Percentiles rank a stretch among this genome's conserved stretches.
These are phyloP conservation scores for Colletotrichum costaricense DNA, from an alignment of 2,329 filamentous ascomycete species.

Conservation along the genomic window DNA sequence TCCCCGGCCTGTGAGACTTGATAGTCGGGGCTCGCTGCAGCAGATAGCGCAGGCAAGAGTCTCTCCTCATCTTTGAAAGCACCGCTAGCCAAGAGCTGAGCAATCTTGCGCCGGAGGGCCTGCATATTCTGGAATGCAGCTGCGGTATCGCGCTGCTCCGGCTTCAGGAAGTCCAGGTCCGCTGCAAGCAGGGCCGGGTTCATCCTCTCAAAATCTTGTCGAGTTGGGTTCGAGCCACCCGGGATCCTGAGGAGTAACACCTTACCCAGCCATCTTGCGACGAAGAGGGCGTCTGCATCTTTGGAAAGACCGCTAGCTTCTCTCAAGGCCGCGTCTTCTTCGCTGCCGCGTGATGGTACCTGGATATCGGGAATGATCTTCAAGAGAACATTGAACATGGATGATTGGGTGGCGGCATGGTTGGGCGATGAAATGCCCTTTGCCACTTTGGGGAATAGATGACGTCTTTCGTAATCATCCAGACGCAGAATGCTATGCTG, in stretches of 20 bases:
- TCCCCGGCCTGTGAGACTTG: conserved; percentile 87
- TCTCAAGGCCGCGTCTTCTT: conserved; percentile 79
- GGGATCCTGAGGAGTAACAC: conserved; percentile 72
- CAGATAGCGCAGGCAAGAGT: conserved; percentile 85
- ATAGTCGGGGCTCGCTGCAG: conserved; percentile 84
- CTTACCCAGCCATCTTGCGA: conserved; percentile 81
- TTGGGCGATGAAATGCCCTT: conserved; percentile 68
- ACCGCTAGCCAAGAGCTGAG: conserved; percentile 82
- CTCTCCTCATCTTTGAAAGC: conserved; percentile 87
- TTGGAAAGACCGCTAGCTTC: conserved; percentile 74
- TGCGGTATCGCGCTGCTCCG: conserved; percentile 60
- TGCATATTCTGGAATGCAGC: conserved; percentile 50
- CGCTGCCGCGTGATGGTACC: conserved; percentile 80
- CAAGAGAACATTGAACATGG: conserved; percentile 85
- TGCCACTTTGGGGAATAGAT: conserved; percentile 77
- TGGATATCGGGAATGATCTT: conserved; percentile 77
- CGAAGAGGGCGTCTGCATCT: conserved; percentile 75
- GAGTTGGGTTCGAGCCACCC: conserved; percentile 39
- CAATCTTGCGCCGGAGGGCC: conserved; percentile 66
- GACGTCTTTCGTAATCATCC: conserved; percentile 70
- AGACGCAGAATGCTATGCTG: conserved; percentile 77
- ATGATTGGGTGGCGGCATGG: conserved; percentile 54
- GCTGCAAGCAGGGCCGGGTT: conserved; percentile 69
- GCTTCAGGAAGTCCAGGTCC: conserved; percentile 77
- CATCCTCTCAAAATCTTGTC: conserved; percentile 36